Base-by-base conservation (phyloP, 305 asterid species). In the Salvia sclarea region DNA sequence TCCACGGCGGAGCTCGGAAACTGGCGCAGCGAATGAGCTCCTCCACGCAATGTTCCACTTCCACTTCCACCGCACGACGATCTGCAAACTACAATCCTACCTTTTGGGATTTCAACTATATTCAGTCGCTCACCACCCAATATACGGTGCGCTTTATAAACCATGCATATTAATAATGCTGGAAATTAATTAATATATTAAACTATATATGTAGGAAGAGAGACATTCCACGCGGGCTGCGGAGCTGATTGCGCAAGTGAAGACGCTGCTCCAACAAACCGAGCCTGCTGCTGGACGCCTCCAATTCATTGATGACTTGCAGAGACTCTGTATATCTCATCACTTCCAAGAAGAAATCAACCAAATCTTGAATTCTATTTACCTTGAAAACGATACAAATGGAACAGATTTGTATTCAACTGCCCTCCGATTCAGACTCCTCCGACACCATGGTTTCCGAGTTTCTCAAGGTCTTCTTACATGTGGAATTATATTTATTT, bases 301-400 rank as follows among this genome's bases (percentile, higher is more conserved):
- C n/a, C 37, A 61, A 53, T 8, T 61, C 52, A 61, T 61, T 7
- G 66, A 61, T 22, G 66, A 61, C 4, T 21, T 61, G 66, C 52
- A 7, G 0, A 21, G 13, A 8, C 33, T 61, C 0, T 37, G 52
- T 3, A 3, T 61, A 13, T 61, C 66, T 3, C n/a, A 9, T 22
- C 66, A 61, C n/a, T 61, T 61, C 6, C n/a, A 40, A 12, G 0
- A 38, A 0, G 37, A 61, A 61, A 40, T 61, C 38, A 5, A 0
- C 1, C 53, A 13, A 21, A 40, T 61, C 37, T 61, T 61, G 2
- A 61, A 21, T 5, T 8, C 7, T 1, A 0, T 1, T 0, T 2
- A 40, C 20, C 0, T 18, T 0, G 3, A 60, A 11, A 0, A 59
- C 0, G 1, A 3, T 0, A 5, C 1, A 0, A 37, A n/a, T 6